Evolutionary conservation across 139 green algal species (phyloP).

Genomic region (Dunaliella sp.): DNA sequence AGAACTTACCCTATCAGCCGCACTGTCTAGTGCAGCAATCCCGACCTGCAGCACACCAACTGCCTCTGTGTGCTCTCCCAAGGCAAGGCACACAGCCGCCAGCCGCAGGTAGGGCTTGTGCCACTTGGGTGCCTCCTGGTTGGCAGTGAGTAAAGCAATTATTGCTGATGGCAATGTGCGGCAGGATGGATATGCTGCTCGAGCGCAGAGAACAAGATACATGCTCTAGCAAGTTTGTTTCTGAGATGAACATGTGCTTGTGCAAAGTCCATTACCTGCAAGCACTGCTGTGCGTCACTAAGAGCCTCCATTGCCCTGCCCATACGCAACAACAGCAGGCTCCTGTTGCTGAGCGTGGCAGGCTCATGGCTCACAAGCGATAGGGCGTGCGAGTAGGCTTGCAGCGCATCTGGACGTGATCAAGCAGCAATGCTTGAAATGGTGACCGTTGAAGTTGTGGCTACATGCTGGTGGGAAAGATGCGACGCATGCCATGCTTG

Average conservation of each 20-base stretch:
- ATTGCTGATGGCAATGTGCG: background rate
- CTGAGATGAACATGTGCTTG: background rate
- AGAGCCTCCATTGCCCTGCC: background rate
- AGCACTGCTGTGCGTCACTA: background rate
- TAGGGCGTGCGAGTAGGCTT: background rate
- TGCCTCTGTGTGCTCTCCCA: background rate
- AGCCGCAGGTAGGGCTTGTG: background rate
- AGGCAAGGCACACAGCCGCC: background rate
- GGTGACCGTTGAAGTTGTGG: background rate
- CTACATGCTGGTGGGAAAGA: too few relatives aligned
- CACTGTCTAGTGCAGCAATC: background rate
- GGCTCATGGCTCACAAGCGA: background rate
- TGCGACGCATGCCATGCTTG: too few relatives aligned
- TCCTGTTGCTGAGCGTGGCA: background rate
- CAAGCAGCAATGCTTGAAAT: background rate
- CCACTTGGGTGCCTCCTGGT: background rate
- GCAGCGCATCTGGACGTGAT: background rate
- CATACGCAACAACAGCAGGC: background rate
- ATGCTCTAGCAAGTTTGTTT: background rate
- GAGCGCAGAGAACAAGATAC: too few relatives aligned
- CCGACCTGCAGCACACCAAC: background rate
- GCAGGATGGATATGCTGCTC: too few relatives aligned
- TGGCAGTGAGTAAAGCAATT: background rate
- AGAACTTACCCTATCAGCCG: background rate
- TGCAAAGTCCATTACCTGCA: background rate